Evolutionary conservation across 169 alveolate species (phyloP), one percentile per base, ranked within the genome.

Genomic region (Cryptosporidium ubiquitum): DNA sequence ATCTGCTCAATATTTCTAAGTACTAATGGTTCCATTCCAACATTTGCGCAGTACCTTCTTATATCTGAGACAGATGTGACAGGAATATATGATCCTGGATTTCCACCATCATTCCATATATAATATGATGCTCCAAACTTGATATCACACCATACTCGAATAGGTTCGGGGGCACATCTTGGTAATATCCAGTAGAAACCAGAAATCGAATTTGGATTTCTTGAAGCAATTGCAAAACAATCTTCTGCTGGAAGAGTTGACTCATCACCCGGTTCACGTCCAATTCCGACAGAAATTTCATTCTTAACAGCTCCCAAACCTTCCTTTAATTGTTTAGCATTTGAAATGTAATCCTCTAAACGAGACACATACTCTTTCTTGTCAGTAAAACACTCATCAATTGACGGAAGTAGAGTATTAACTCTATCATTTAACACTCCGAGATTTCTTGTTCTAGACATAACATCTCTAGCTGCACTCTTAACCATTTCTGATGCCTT

Each of bases 181-280:
- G 98, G 97, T 70, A 91, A 93, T 47, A 96, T 93, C 98, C 98
- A 96, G 89, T 95, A 96, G 91, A 96, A 96, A 52, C 98, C 98
- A 12, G 98, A 95, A 33, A 92, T 93, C 0, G 94, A 93, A 31
- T 85, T 93, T 60, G 95, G 96, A 57, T 85, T 91, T 26, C 86
- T 69, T n/a, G 86, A 93, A 79, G 94, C 93, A 60, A 95, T 95
- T 58, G 92, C 75, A 84, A 94, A 93, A 86, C 98, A 96, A 84
- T 95, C 98, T 57, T 92, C 95, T 26, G 98, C 98, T 20, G 98
- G 97, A 64, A 68, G 73, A n/a, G 84, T 92, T 35, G 89, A 91
- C 5, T 94, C 92, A 70, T 95, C 98, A 7, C 98, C 98, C 20
- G 93, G 69, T 68, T 91, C 69, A 39, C 70, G 91, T 51, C 91